Conservation (phyloP, 2,329 filamentous ascomycete species). For the Thelonectria olida region DNA sequence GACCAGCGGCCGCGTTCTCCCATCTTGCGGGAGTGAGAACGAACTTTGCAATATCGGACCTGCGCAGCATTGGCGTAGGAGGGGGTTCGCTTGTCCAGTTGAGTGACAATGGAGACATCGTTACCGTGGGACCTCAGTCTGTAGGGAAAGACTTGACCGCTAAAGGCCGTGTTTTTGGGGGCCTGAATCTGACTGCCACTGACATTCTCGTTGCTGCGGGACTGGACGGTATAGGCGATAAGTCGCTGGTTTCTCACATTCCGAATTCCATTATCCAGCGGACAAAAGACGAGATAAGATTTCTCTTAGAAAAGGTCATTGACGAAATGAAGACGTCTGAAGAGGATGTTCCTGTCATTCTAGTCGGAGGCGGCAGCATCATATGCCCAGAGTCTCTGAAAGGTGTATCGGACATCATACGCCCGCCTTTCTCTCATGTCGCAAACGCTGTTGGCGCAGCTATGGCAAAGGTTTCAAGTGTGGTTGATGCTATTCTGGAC, state of each 20-base stretch:
- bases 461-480: slow-evolving; percentile 51
- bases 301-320: slow-evolving; percentile 46
- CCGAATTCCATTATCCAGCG: slow-evolving; percentile 40
- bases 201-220: slow-evolving; percentile 50
- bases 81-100: slow-evolving; percentile 52
- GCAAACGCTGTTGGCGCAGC: slow-evolving; percentile 61
- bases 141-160: slow-evolving; percentile 58
- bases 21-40: slow-evolving; percentile 14
- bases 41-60: slow-evolving; percentile 23
- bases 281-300: slow-evolving; percentile 45
- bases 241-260: neutral
- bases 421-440: slow-evolving; percentile 44
- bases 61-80: slow-evolving; percentile 40
- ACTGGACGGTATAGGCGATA: slow-evolving; percentile 48
- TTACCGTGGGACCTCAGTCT: slow-evolving; percentile 58
- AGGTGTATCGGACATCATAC: slow-evolving; percentile 49
- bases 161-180: slow-evolving; percentile 58
- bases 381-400: slow-evolving; percentile 48
- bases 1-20: slow-evolving; percentile 18
- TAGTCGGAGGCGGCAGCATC: slow-evolving; percentile 56
- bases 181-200: slow-evolving; percentile 57
- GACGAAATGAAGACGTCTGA: slow-evolving; percentile 40
- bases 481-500: slow-evolving; percentile 7
- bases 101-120: slow-evolving; percentile 39
- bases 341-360: slow-evolving; percentile 42